A percentile compares a stretch with the other conserved stretches of the same genome.
Conservation (phyloP, 106 monocot genomes). For the Acorus calamus region DNA sequence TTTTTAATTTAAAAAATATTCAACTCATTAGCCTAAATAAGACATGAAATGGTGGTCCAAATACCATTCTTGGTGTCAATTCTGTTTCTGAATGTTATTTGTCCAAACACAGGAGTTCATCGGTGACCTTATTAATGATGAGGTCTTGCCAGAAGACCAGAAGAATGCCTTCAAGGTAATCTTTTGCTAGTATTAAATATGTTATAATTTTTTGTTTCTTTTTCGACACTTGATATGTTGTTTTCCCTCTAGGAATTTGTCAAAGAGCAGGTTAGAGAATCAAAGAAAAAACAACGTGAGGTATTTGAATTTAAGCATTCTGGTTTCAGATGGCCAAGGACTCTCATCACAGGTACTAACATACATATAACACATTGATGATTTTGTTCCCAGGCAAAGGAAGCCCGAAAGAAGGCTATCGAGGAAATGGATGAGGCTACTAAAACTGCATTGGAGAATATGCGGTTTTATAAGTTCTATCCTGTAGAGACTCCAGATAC, state of each 20-base stretch:
- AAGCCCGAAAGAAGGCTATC: constrained; percentile 48
- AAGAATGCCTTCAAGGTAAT: constrained; percentile 74
- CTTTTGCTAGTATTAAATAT: background rate
- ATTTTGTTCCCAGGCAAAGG: constrained; percentile 41
- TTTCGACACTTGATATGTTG: too few relatives aligned
- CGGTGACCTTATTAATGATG: constrained; percentile 43
- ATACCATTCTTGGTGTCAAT: too few relatives aligned
- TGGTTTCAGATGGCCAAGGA: too few relatives aligned
- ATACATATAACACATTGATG: too few relatives aligned
- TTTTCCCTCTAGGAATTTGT: constrained; percentile 41
- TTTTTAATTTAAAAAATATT: too few relatives aligned
- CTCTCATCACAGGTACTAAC: too few relatives aligned
- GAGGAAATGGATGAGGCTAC: background rate
- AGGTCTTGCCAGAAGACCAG: constrained; percentile 52
- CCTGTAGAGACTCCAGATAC: background rate
- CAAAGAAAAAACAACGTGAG: constrained; percentile 59
- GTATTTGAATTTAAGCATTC: constrained; percentile 13
- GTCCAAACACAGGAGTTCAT: constrained; percentile 46
- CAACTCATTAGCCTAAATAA: too few relatives aligned
- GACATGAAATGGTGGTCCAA: too few relatives aligned
- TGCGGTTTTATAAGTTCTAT: background rate
- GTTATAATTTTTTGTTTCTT: too few relatives aligned
- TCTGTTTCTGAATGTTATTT: too few relatives aligned
- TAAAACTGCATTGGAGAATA: background rate
- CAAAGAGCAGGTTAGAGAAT: constrained; percentile 67